Conservation (phyloP, 805 yeast genomes). For the Candida awuae region DNA sequence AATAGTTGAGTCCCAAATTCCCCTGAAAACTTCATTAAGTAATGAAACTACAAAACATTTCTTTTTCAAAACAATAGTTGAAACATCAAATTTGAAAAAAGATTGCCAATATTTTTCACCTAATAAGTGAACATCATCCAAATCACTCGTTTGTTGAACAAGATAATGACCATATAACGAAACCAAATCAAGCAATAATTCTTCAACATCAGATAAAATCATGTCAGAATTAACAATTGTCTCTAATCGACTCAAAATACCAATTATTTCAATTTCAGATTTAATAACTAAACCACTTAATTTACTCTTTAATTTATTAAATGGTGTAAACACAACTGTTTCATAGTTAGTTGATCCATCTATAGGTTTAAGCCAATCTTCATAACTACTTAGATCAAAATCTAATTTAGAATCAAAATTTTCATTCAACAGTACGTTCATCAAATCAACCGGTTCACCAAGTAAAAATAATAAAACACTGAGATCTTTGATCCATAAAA, state of each 20-base stretch:
- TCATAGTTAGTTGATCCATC: constrained; percentile 28
- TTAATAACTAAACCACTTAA: constrained; percentile 32
- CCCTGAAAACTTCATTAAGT: constrained; percentile 23
- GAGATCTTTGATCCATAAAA: constrained; percentile 45
- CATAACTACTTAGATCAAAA: constrained; percentile 11
- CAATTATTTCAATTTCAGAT: constrained; percentile 41
- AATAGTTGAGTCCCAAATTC: constrained; percentile 7
- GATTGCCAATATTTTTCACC: constrained; percentile 22
- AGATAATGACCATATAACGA: constrained; percentile 39
- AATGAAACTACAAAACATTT: constrained; percentile 17
- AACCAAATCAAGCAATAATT: constrained; percentile 30
- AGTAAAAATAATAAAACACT: constrained; percentile 39
- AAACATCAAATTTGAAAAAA: constrained; percentile 9
- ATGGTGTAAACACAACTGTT: constrained; percentile 27
- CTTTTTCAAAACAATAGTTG: constrained; percentile 5
- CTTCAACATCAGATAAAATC: constrained; percentile 18
- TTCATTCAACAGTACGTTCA: constrained; percentile 14
- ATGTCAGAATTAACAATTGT: constrained; percentile 23
- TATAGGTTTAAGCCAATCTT: constrained; percentile 4
- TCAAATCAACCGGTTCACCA: constrained; percentile 47
- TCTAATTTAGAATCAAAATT: constrained; percentile 13
- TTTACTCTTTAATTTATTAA: constrained; percentile 19
- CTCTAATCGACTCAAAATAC: constrained; percentile 34
- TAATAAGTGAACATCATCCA: constrained; percentile 13
- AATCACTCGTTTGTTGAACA: constrained; percentile 15